Evolutionary conservation across 495 filamentous ascomycete species (phyloP).

Genomic region (Elasticomyces elasticus): DNA sequence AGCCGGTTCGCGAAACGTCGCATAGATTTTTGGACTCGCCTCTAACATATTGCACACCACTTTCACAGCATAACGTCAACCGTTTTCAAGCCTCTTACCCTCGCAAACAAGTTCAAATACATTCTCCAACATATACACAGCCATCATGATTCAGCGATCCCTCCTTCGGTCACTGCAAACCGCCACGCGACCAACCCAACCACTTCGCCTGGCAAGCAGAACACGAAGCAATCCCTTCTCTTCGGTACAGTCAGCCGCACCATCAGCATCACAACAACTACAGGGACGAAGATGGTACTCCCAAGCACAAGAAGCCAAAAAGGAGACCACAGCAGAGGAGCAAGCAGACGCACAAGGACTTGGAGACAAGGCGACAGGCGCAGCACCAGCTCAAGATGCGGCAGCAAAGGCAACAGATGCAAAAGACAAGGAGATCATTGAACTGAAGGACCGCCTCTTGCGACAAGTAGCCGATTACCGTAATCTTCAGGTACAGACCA

Average conservation of each 20-base stretch:
- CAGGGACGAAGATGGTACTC: slow-evolving; percentile 16
- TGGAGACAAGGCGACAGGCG: slow-evolving; percentile 5
- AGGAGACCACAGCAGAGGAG: neutral
- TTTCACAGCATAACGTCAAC: too few relatives aligned
- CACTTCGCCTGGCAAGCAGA: neutral
- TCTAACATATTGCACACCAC: too few relatives aligned
- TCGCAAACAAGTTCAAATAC: too few relatives aligned
- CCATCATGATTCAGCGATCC: slow-evolving; percentile 14
- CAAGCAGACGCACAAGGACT: slow-evolving; percentile 9
- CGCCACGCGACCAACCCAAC: slow-evolving; percentile 13
- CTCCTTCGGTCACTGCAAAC: slow-evolving; percentile 4
- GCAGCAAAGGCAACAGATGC: slow-evolving; percentile 61
- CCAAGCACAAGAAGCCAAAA: slow-evolving; percentile 9
- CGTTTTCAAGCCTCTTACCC: too few relatives aligned
- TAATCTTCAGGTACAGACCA: slow-evolving; percentile 90
- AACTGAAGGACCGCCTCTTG: slow-evolving; percentile 88
- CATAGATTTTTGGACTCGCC: too few relatives aligned
- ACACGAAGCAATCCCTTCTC: neutral
- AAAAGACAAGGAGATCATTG: slow-evolving; percentile 72
- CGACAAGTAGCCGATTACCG: slow-evolving; percentile 92
- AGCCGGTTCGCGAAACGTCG: too few relatives aligned
- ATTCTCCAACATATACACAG: too few relatives aligned
- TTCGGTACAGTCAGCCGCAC: neutral
- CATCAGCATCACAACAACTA: slow-evolving; percentile 3
- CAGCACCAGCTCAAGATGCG: slow-evolving; percentile 25